A percentile compares a stretch with the other conserved stretches of the same genome.
phyloP scores from a whole-genome alignment of 768 basidiomycete species.

The Russula earlei region DNA sequence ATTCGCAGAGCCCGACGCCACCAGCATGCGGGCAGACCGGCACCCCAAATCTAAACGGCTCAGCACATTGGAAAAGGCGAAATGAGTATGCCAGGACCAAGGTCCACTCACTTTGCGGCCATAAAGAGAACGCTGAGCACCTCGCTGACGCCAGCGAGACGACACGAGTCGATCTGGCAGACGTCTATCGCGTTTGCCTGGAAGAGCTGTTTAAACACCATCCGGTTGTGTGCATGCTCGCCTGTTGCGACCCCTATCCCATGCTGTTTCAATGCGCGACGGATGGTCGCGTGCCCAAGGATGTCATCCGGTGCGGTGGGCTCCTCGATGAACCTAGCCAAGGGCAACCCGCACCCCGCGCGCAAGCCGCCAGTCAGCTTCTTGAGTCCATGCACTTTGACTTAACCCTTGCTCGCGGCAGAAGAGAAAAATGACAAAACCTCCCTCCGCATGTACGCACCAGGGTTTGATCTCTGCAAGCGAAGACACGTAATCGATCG shows the following conservation, averaged over 20 bases:
- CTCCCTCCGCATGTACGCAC: slow-evolving; percentile 32
- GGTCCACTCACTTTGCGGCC: slow-evolving; percentile 61
- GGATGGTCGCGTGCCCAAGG: slow-evolving; percentile 72
- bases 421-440: background rate
- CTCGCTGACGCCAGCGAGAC: slow-evolving; percentile 88
- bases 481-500: slow-evolving; percentile 82
- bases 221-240: slow-evolving; percentile 90
- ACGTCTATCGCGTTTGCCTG: slow-evolving; percentile 92
- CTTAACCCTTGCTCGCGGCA: slow-evolving; percentile 30
- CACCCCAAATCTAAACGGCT: slow-evolving; percentile 53
- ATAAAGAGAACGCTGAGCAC: slow-evolving; percentile 84
- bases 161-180: slow-evolving; percentile 90
- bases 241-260: slow-evolving; percentile 90
- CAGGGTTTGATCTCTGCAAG: slow-evolving; percentile 80
- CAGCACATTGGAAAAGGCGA: background rate
- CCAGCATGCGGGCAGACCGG: slow-evolving; percentile 92
- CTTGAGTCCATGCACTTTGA: too few relatives aligned
- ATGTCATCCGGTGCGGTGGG: slow-evolving; percentile 90
- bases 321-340: slow-evolving; percentile 79
- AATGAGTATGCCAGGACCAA: too few relatives aligned
- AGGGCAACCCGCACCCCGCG: background rate
- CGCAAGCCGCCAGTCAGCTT: slow-evolving; percentile 15
- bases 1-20: slow-evolving; percentile 88
- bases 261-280: slow-evolving; percentile 65
- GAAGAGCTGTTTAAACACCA: slow-evolving; percentile 92